These are phyloP conservation scores for Jackrogersella minutella DNA, from an alignment of 495 filamentous ascomycete species.

Conservation along the genomic window DNA sequence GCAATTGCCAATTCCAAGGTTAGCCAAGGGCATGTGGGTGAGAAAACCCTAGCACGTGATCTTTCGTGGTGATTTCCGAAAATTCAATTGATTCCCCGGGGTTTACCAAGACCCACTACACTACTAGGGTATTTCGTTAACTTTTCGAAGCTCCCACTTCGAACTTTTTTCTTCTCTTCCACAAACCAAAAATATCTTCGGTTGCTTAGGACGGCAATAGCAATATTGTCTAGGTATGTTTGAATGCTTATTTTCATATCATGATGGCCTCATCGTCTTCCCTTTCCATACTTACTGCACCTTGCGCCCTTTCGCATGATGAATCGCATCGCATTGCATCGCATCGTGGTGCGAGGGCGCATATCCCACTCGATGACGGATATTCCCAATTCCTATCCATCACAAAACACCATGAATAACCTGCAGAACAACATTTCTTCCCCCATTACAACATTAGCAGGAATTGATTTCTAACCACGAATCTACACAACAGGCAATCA, in stretches of 20 bases:
- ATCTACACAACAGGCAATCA: conserved; percentile 62
- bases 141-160: conserved; percentile 19
- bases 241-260: conserved; percentile 12
- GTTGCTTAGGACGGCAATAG: conserved; percentile 65
- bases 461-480: not conserved
- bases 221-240: conserved; percentile 65
- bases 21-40: conserved; percentile 19
- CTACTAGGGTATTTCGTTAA: conserved; percentile 21
- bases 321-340: not conserved
- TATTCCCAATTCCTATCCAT: not conserved
- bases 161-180: conserved; percentile 21
- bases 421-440: no score
- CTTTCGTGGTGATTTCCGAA: not conserved
- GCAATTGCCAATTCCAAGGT: not conserved
- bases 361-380: not conserved
- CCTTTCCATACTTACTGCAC: not conserved
- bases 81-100: not conserved
- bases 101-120: conserved; percentile 31
- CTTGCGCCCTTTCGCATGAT: conserved; percentile 27
- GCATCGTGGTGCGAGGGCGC: not conserved
- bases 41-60: conserved; percentile 42
- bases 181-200: conserved; percentile 51
- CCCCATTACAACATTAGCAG: not conserved
- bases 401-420: not conserved
- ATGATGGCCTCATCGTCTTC: not conserved